Evolutionary conservation across 495 filamentous ascomycete species (phyloP).

Genomic region (Daldinia concentrica): DNA sequence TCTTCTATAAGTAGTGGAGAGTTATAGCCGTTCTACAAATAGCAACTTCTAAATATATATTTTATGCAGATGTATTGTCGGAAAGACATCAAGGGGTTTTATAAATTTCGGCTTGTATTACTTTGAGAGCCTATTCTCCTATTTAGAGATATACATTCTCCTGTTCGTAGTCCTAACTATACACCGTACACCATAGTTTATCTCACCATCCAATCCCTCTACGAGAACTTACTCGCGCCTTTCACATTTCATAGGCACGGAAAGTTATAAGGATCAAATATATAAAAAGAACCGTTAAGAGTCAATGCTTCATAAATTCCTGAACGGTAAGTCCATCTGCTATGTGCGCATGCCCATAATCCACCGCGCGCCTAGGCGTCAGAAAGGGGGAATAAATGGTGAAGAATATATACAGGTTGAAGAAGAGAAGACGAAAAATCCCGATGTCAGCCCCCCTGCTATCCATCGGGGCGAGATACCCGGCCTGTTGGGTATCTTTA

Average conservation of each 20-base stretch:
- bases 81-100: too few species aligned
- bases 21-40: too few species aligned
- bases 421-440: slow-evolving; percentile 28
- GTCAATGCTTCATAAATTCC: neutral
- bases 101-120: too few species aligned
- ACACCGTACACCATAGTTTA: too few species aligned
- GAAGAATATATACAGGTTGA: slow-evolving; percentile 37
- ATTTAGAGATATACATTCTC: too few species aligned
- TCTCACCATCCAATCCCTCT: neutral
- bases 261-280: neutral
- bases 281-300: neutral
- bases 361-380: neutral
- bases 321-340: neutral
- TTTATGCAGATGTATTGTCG: too few species aligned
- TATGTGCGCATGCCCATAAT: neutral
- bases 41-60: too few species aligned
- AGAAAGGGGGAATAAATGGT: neutral
- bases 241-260: neutral
- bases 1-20: too few species aligned
- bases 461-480: slow-evolving; percentile 5
- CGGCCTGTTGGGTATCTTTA: neutral
- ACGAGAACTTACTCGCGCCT: neutral
- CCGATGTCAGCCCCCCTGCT: neutral
- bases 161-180: too few species aligned
- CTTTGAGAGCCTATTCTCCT: too few species aligned